A percentile compares a stretch with the other conserved stretches of the same genome.
These are phyloP conservation scores for Neurospora discreta DNA, from an alignment of 495 filamentous ascomycete species.

Conservation along the genomic window DNA sequence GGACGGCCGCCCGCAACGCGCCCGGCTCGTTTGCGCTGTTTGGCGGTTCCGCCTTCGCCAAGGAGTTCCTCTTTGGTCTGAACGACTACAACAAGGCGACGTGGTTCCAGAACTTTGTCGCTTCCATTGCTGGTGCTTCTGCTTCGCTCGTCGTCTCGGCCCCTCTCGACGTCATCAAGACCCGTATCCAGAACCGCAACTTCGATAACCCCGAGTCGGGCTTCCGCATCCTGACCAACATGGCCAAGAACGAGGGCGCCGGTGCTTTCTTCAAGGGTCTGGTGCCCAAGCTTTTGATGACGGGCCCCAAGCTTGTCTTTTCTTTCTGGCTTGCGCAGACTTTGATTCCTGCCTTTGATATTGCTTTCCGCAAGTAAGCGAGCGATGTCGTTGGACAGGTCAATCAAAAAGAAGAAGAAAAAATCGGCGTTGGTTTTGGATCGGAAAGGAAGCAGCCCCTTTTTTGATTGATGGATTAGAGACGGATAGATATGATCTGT, in stretches of 20 bases:
- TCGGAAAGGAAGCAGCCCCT: neutral
- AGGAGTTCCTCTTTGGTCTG: conserved; percentile 83
- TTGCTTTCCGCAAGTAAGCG: conserved; percentile 6
- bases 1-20: conserved; percentile 95
- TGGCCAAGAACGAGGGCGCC: conserved; percentile 80
- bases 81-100: conserved; percentile 89
- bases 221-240: conserved; percentile 76
- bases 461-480: neutral
- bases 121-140: conserved; percentile 85
- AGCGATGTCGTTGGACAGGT: neutral
- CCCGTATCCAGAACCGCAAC: conserved; percentile 96
- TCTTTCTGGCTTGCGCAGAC: conserved; percentile 99
- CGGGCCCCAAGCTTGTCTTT: conserved; percentile 95
- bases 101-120: conserved; percentile 95
- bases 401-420: neutral
- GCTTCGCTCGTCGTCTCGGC: conserved; percentile 89
- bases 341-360: conserved; percentile 56
- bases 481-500: neutral
- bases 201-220: conserved; percentile 96
- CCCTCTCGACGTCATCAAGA: conserved; percentile 98
- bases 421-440: neutral
- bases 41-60: conserved; percentile 94
- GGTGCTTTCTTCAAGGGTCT: conserved; percentile 94
- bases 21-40: conserved; percentile 97
- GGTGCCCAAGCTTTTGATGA: conserved; percentile 95